Base-by-base conservation (phyloP, 495 filamentous ascomycete genomes). In the Aspergillus baeticus region DNA sequence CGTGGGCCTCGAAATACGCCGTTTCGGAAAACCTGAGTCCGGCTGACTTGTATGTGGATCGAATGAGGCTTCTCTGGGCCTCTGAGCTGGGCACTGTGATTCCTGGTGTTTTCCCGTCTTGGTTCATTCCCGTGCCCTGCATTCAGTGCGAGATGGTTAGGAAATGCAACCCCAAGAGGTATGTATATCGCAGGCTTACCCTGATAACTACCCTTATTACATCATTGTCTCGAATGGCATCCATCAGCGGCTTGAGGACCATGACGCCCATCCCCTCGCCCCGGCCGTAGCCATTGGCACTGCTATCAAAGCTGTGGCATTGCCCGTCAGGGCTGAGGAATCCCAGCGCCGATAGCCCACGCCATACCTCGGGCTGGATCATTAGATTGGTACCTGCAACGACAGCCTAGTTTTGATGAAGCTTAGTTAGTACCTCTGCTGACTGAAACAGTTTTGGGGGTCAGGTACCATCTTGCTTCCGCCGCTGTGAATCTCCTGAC, bases 1-100 rank as follows among this genome's bases (percentile, higher is more conserved):
- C 52, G 69, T 73, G 52, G 0, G 62, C 55, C 31, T 72, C 67
- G 20, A 72, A 59, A 43, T 61, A 70, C 23, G 52, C 51, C 0
- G 66, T 67, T 15, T 47, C 35, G 4, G 20, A 11, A 0, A 64
- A 61, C 23, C 69, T 60, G 2, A 84, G 58, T 1, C 74, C 73
- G 1, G 76, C 76, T 2, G 64, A 65, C 4, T 58, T 49, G 61
- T 87, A 87, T 23, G 41, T 44, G 10, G 18, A 8, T 8, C 36
- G 36, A 1, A 73, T 74, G 13, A 70, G 59, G 5, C 68, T 63
- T 17, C 86, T 82, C 0, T 85, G 41, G 33, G 58, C 44, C 66
- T 73, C 78, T 68, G 70, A 64, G 0, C 67, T 81, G 0, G 84
- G 85, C 64, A 81, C 72, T 2, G 79, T 85, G 35, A 88, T 85